Base-by-base conservation (phyloP, 169 alveolate species). In the Haemoproteus tartakovskyi region DNA sequence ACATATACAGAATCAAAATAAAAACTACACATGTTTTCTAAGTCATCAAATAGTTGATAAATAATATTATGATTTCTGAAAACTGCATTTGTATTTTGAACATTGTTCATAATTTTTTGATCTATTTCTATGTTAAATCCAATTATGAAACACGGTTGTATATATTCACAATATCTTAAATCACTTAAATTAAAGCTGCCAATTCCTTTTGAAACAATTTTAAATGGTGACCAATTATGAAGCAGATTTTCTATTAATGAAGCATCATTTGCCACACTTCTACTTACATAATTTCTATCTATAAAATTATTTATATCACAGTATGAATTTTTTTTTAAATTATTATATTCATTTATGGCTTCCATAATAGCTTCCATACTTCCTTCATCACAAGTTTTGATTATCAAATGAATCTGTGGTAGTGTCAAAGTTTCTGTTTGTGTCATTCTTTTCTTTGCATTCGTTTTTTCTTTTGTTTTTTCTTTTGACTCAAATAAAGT, bases 331-430 rank as follows among this genome's bases (percentile, higher is more conserved):
- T 85, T 60, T n/a, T 80, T 46, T 19, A 48, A 70, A 56, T 48
- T 82, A 4, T 60, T 80, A 45, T 89, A 78, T 48, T 84, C 81
- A 9, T 78, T 51, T 2, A 93, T 79, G 79, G 92, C 92, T 43
- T 91, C 86, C 1, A 82, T 56, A 0, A 95, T 79, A 0, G 97
- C 95, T 16, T 92, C 96, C 30, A 94, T 62, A n/a, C 93, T 91
- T 11, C 98, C 97, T 43, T 83, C 90, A 40, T 94, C 94, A 11
- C 92, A 78, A 18, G 97, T 95, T 41, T 93, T 92, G 16, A 95
- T 60, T 2, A 93, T 89, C 11, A 95, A 50, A n/a, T 87, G 92
- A 3, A 74, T 18, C 45, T 74, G 84, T 16, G 84, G 84, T 12
- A 56, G 29, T n/a, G 29, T 18, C 2, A 40, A 3, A 18, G 1